These are phyloP conservation scores for Malus asiatica DNA, from an alignment of 306 rosid genomes.

Conservation along the genomic window DNA sequence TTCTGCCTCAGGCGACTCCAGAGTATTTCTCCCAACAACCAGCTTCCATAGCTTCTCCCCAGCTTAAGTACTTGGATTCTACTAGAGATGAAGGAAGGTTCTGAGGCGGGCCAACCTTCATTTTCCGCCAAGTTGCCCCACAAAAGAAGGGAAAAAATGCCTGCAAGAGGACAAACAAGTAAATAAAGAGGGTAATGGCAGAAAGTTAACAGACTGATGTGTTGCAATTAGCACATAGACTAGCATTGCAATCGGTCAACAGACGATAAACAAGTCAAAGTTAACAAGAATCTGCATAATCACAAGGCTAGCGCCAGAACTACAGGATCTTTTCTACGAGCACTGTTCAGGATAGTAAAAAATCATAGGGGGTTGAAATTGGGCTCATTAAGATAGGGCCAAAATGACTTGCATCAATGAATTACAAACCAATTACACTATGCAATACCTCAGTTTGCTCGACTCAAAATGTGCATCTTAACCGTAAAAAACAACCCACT, in stretches of 20 bases:
- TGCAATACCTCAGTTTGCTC: neutral
- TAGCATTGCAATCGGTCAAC: neutral
- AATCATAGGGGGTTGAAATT: neutral
- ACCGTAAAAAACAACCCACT: neutral
- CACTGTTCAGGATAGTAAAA: neutral
- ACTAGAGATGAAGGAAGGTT: slow-evolving; percentile 12
- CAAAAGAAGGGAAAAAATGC: slow-evolving; percentile 12
- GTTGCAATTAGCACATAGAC: neutral
- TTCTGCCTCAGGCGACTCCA: slow-evolving; percentile 19
- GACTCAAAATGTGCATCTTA: neutral
- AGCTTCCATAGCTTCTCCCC: neutral
- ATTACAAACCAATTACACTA: neutral
- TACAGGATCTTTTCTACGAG: neutral
- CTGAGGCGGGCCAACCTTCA: slow-evolving; percentile 17
- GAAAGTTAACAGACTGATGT: neutral
- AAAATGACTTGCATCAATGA: neutral
- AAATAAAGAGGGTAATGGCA: neutral
- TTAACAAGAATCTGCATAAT: neutral
- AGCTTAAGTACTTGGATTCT: slow-evolving; percentile 13
- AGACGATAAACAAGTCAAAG: neutral
- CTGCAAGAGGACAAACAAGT: slow-evolving; percentile 25
- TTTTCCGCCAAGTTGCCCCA: slow-evolving; percentile 19
- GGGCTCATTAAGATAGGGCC: neutral
- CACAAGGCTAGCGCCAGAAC: neutral
- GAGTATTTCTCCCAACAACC: slow-evolving; percentile 2